A percentile compares a stretch with the other conserved stretches of the same genome.
Evolutionary conservation across 495 filamentous ascomycete species (phyloP).

Genomic region (Penicillium lagena): DNA sequence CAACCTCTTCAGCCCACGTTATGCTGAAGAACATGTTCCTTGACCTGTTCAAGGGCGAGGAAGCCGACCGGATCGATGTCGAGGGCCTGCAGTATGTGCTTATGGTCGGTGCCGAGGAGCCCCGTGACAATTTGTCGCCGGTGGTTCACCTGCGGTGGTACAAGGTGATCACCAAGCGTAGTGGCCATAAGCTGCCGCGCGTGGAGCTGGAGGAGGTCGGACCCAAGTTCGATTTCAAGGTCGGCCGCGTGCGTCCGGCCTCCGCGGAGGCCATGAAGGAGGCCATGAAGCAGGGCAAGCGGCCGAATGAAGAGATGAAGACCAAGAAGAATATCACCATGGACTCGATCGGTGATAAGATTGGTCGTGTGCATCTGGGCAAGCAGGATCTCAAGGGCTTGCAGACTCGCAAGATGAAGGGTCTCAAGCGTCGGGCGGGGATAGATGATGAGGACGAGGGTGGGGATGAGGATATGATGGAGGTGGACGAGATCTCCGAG

Average conservation of each 20-base stretch:
- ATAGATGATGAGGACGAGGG: slow-evolving; percentile 43
- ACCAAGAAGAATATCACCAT: slow-evolving; percentile 94
- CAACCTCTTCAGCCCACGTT: slow-evolving; percentile 64
- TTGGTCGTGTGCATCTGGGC: slow-evolving; percentile 86
- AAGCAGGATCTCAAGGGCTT: slow-evolving; percentile 82
- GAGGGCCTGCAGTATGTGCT: slow-evolving; percentile 89
- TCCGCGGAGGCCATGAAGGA: slow-evolving; percentile 77
- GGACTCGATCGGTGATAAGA: slow-evolving; percentile 89
- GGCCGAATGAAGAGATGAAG: slow-evolving; percentile 47
- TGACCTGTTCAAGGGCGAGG: slow-evolving; percentile 83
- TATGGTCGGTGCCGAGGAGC: slow-evolving; percentile 72
- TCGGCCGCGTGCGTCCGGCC: slow-evolving; percentile 74
- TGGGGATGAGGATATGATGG: slow-evolving; percentile 35
- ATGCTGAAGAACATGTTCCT: slow-evolving; percentile 80
- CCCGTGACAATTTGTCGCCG: slow-evolving; percentile 54
- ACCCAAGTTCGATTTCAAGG: slow-evolving; percentile 86
- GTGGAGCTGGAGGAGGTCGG: slow-evolving; percentile 95
- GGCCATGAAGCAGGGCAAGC: slow-evolving; percentile 78
- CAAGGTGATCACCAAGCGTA: slow-evolving; percentile 74
- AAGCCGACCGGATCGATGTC: slow-evolving; percentile 75
- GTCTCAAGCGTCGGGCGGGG: slow-evolving; percentile 71
- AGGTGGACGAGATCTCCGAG: slow-evolving; percentile 36
- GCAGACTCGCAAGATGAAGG: slow-evolving; percentile 99
- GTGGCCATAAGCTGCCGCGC: slow-evolving; percentile 77
- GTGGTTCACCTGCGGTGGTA: slow-evolving; percentile 78